Evolutionary conservation across 2,329 filamentous ascomycete species (phyloP), one percentile per base, ranked within the genome.

Genomic region (Exophiala alcalophila): DNA sequence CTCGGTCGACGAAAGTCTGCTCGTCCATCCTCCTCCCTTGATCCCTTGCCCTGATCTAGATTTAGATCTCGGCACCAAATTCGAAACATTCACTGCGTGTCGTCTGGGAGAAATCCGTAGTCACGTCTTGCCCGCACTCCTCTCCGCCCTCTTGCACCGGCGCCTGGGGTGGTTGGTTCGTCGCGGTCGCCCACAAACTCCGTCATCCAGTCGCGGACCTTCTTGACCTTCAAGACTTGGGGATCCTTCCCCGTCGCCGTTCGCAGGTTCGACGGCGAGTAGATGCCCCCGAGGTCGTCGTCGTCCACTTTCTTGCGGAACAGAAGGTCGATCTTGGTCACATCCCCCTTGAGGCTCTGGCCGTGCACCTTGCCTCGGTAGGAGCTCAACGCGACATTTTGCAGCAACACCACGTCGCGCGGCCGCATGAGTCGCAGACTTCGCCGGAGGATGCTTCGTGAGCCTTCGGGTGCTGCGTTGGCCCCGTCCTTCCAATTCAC

Each of bases 361-460:
- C 91, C 90, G 56, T 92, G 89, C 0, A 96, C 90, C 55, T 77
- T 82, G 32, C 80, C 78, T 37, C 76, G 76, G 61, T 91, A 97
- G 3, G 80, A 78, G 38, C 80, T 79, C 37, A 97, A 70, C 1
- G 84, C 88, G 5, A 95, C 81, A 56, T 91, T 89, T 43, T 82
- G 80, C 46, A 95, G 61, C 10, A 95, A 71, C 4, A 97, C 71
- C 1, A 95, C 77, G 59, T 97, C 88, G 55, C 84, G 83, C 0
- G 80, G 68, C 31, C 81, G 73, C 21, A 94, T 65, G 0, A 59
- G 64, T 1, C 67, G 61, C 46, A 69, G 62, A 27, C 56, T 69
- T 52, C 59, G 55, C 7, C 68, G 59, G 16, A 78, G 64, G 16
- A 37, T 28, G 3, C 40, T 51, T 52, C 51, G 40, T 36, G 49